Evolutionary conservation across 139 green algal genomes (phyloP).

Genomic region (Coccomyxa sp.): DNA sequence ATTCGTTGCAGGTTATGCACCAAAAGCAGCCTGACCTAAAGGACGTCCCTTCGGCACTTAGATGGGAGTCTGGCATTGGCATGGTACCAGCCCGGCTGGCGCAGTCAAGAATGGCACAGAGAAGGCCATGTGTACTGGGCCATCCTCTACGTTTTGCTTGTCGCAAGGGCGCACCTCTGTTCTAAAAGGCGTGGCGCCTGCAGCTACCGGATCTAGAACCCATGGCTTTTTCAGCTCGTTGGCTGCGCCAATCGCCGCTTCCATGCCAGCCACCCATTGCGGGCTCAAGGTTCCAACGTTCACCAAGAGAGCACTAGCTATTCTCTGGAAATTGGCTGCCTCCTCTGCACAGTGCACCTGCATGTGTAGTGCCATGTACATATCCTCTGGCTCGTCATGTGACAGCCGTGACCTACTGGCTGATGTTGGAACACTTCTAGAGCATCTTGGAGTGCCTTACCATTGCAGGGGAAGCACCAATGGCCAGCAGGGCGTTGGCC

Average conservation of each 20-base stretch:
- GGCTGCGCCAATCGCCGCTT: constrained; percentile 49
- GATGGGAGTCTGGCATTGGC: too few species aligned
- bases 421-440: too few species aligned
- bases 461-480: constrained; percentile 77
- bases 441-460: constrained; percentile 31
- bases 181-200: constrained; percentile 65
- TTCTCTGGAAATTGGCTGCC: constrained; percentile 63
- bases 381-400: too few species aligned
- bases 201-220: constrained; percentile 82
- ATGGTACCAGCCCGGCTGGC: too few species aligned
- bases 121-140: too few species aligned
- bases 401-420: too few species aligned
- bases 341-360: constrained; percentile 60
- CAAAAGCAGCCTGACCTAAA: too few species aligned
- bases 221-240: constrained; percentile 58
- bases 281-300: constrained; percentile 73
- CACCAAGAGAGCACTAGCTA: constrained; percentile 59
- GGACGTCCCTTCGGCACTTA: too few species aligned
- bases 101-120: too few species aligned
- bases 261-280: constrained; percentile 57
- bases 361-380: not conserved
- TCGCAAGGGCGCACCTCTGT: constrained; percentile 20
- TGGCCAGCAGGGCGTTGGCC: constrained; percentile 75
- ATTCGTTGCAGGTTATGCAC: too few species aligned
- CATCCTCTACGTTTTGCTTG: too few species aligned